These are phyloP conservation scores for Macrolepiota fuliginosa DNA, from an alignment of 768 basidiomycete species.

Conservation along the genomic window DNA sequence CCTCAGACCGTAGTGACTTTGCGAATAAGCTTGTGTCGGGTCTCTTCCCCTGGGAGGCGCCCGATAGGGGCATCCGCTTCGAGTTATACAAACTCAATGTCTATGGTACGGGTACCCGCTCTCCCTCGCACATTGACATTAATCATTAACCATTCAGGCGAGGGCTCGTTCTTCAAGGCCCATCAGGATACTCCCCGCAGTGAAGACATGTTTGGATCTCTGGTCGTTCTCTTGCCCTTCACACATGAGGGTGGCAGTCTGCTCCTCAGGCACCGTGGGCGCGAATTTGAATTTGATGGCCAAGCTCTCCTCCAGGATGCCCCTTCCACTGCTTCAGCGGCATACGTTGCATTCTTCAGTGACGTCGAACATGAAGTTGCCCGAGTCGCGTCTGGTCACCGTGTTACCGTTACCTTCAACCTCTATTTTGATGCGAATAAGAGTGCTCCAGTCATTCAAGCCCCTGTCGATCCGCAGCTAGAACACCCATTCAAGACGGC, in stretches of 20 bases:
- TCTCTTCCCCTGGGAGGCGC: neutral
- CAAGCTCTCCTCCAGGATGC: neutral
- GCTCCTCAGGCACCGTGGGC: neutral
- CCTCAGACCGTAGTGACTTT: neutral
- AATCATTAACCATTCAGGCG: neutral
- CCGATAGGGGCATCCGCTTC: neutral
- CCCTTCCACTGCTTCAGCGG: neutral
- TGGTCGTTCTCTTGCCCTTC: neutral
- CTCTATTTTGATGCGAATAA: neutral
- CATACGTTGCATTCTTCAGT: conserved; percentile 34
- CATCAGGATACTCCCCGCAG: neutral
- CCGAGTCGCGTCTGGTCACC: conserved; percentile 30
- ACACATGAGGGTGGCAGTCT: neutral
- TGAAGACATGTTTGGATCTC: neutral
- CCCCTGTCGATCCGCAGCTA: neutral
- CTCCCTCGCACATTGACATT: neutral
- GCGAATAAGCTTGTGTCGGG: neutral
- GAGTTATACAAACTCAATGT: neutral
- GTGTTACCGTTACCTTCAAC: conserved; percentile 23
- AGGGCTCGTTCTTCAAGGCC: neutral
- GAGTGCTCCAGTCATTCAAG: neutral
- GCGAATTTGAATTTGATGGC: neutral
- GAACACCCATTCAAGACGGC: conserved; percentile 5
- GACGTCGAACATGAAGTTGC: conserved; percentile 38
- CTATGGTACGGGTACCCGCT: neutral